A percentile compares a stretch with the other conserved stretches of the same genome.
Conservation (phyloP, 129 eudicot genomes). For the Saposhnikovia divaricata region DNA sequence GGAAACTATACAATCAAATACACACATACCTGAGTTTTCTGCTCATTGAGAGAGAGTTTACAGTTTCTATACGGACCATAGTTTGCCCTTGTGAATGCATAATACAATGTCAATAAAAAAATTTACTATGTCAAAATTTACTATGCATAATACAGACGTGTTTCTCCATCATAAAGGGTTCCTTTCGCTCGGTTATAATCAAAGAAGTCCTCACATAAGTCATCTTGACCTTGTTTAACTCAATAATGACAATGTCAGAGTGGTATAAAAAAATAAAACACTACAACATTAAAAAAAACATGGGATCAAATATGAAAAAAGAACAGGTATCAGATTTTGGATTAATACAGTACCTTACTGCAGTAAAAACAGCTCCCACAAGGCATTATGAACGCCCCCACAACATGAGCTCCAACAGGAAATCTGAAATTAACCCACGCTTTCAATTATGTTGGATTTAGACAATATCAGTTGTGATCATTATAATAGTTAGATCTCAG, state of each 20-base stretch:
- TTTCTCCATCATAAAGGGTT: constrained; percentile 98
- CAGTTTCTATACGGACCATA: no score
- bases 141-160: no score
- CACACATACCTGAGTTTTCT: no score
- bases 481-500: not conserved
- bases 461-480: not conserved
- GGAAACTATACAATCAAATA: no score
- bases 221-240: constrained; percentile 87
- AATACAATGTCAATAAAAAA: no score
- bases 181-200: constrained; percentile 94
- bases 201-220: constrained; percentile 85
- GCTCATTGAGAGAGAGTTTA: no score
- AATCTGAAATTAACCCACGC: constrained; percentile 36
- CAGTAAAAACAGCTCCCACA: constrained; percentile 93
- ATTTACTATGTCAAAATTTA: no score
- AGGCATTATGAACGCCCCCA: constrained; percentile 98
- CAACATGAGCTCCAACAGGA: constrained; percentile 83
- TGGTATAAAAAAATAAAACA: not conserved
- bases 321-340: not conserved
- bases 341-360: constrained; percentile 49
- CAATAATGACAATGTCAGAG: constrained; percentile 8
- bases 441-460: constrained; percentile 3
- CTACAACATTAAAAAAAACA: not conserved
- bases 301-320: not conserved
- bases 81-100: no score